Evolutionary conservation across 1,284 basidiomycete species (phyloP), one percentile per base, ranked within the genome.

Genomic region (Irpex sp.): DNA sequence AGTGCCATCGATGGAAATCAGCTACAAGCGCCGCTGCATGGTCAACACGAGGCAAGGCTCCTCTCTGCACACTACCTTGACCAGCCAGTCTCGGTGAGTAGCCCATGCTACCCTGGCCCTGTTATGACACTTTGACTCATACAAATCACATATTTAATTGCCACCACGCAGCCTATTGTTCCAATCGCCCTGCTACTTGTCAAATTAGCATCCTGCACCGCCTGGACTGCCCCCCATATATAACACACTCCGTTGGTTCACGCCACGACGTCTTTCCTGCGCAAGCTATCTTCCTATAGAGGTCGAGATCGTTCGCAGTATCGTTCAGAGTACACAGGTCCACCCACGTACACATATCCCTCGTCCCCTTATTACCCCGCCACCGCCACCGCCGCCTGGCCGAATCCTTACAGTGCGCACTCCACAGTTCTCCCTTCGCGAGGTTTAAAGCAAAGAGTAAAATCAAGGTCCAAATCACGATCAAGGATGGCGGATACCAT

Each of bases 401-500:
- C 53, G 1, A 55, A 26, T 8, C 53, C 53, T 7, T 17, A 35
- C 26, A 55, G 1, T 9, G 15, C 53, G 53, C 21, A 55, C 19
- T 9, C 7, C 7, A 31, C 13, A 6, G 13, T 33, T 35, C 26
- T 7, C 53, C 17, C n/a, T 17, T 35, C 55, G 55, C 55, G 7
- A 58, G 26, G 31, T 55, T 8, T 55, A 3, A 17, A 50, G 19
- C 49, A 19, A 55, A 35, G 39, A 43, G 39, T 43, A 11, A 9
- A 43, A 43, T 26, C 26, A 26, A 26, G 26, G 26, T 26, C 26
- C 26, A 26, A 26, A 17, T 39, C 58, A 6, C 51, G 17, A 15
- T 6, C 35, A 43, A 53, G 9, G 36, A 72, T 72, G 71, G 64
- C 64, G 26, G 72, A 72, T 61, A 67, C 69, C 9, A 67, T 74